Evolutionary conservation across 331 rosid species (phyloP).

Genomic region (Rosa hybrid): DNA sequence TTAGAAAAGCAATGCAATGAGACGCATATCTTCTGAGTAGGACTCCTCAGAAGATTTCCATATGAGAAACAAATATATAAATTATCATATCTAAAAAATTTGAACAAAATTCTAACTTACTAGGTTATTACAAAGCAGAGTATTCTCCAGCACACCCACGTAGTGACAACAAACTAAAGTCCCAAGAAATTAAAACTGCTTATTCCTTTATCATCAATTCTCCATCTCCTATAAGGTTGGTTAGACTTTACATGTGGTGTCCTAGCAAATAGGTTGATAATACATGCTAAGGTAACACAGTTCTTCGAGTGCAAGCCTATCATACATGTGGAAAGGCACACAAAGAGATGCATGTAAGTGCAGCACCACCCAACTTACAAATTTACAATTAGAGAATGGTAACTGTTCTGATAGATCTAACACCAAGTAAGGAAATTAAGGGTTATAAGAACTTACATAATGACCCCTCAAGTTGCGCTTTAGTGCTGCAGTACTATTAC

Average conservation of each 20-base stretch:
- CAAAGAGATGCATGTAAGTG: not conserved
- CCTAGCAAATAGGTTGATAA: not conserved
- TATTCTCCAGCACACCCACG: not conserved
- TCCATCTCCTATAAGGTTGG: too few relatives aligned
- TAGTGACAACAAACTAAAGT: not conserved
- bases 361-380: not conserved
- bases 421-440: constrained; percentile 16
- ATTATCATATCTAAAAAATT: not conserved
- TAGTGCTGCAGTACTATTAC: constrained; percentile 57
- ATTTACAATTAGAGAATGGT: too few relatives aligned
- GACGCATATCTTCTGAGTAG: not conserved
- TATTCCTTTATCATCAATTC: not conserved
- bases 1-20: not conserved
- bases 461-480: constrained; percentile 65
- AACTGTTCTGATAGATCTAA: not conserved
- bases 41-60: not conserved
- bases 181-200: not conserved
- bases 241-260: too few relatives aligned
- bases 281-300: not conserved
- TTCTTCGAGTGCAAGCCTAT: not conserved
- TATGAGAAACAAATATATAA: not conserved
- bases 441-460: constrained; percentile 61
- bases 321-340: not conserved
- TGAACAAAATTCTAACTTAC: not conserved
- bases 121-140: not conserved